A percentile compares a stretch with the other conserved stretches of the same genome.
Evolutionary conservation across 163 green algal genomes (phyloP).

Genomic region (Scenedesmus sp.): DNA sequence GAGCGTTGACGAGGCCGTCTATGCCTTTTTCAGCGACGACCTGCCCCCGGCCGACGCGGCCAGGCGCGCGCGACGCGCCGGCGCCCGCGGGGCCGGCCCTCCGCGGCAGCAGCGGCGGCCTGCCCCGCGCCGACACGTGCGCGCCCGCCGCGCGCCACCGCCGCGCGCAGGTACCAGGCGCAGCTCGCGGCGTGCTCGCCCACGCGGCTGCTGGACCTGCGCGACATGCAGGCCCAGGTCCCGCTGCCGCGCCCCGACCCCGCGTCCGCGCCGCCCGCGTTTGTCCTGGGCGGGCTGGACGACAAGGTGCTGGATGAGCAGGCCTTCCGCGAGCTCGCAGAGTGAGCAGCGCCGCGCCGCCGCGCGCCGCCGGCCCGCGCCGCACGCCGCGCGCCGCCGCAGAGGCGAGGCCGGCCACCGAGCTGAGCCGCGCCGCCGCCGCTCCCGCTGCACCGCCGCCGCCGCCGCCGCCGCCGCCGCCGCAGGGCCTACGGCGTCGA

Average conservation of each 20-base stretch:
- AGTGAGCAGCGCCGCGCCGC: too few species aligned
- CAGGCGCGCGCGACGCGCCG: conserved; percentile 26
- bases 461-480: not conserved
- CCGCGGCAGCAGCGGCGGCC: not conserved
- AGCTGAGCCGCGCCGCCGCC: not conserved
- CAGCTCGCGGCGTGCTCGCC: conserved; percentile 65
- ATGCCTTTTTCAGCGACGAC: conserved; percentile 75
- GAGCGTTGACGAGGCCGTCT: conserved; percentile 57
- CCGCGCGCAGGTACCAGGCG: conserved; percentile 62
- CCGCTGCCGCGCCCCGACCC: conserved; percentile 51
- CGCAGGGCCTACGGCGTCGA: conserved; percentile 46
- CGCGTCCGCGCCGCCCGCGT: conserved; percentile 58
- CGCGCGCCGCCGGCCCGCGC: too few species aligned
- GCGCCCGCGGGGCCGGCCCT: too few species aligned
- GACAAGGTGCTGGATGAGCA: conserved; percentile 74
- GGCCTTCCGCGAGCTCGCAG: conserved; percentile 43
- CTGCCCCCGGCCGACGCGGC: conserved; percentile 47
- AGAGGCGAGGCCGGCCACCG: too few species aligned
- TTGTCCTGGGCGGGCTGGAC: conserved; percentile 76
- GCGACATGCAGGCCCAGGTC: conserved; percentile 49
- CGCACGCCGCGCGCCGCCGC: too few species aligned
- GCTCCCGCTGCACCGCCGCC: too few species aligned
- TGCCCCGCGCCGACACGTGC: not conserved
- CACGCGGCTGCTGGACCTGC: conserved; percentile 71
- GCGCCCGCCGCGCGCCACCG: too few species aligned